Evolutionary conservation across 1,139 yeast genomes (phyloP).

Genomic region (Saccharomyces hybrid): DNA sequence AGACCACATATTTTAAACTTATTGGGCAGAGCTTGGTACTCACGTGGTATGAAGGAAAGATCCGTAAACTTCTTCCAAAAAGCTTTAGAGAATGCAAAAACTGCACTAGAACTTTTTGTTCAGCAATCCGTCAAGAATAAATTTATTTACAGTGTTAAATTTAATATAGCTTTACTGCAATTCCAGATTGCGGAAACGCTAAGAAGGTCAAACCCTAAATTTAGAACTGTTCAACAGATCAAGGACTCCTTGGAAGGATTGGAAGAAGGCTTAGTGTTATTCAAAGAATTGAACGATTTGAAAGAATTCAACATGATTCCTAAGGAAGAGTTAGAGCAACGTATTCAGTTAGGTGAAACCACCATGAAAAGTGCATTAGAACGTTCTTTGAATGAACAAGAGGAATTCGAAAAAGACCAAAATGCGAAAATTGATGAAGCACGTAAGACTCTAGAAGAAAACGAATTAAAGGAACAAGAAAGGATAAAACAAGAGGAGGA

Average conservation of each 20-base stretch:
- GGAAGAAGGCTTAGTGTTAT: conserved; percentile 51
- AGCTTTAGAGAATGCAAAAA: conserved; percentile 54
- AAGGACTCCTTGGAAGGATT: conserved; percentile 51
- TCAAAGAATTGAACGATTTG: conserved; percentile 54
- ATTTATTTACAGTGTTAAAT: conserved; percentile 45
- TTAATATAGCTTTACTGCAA: conserved; percentile 77
- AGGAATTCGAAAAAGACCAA: conserved; percentile 51
- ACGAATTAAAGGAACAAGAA: conserved; percentile 55
- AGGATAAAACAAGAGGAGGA: conserved; percentile 38
- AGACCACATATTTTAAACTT: conserved; percentile 54
- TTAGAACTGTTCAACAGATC: conserved; percentile 57
- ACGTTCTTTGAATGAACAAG: conserved; percentile 64
- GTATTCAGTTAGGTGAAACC: conserved; percentile 76
- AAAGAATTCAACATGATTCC: conserved; percentile 64
- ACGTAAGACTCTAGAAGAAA: conserved; percentile 28
- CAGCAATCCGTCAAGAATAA: conserved; percentile 28
- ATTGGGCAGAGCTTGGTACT: conserved; percentile 85
- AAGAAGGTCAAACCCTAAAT: conserved; percentile 51
- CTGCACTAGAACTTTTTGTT: conserved; percentile 44
- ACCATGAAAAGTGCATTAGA: conserved; percentile 68
- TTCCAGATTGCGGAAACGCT: conserved; percentile 83
- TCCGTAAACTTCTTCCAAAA: conserved; percentile 50
- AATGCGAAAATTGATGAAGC: conserved; percentile 67
- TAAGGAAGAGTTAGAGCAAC: conserved; percentile 64
- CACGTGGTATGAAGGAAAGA: conserved; percentile 67